Conservation (phyloP, 345 rosid species). For the Trapa incisa region DNA sequence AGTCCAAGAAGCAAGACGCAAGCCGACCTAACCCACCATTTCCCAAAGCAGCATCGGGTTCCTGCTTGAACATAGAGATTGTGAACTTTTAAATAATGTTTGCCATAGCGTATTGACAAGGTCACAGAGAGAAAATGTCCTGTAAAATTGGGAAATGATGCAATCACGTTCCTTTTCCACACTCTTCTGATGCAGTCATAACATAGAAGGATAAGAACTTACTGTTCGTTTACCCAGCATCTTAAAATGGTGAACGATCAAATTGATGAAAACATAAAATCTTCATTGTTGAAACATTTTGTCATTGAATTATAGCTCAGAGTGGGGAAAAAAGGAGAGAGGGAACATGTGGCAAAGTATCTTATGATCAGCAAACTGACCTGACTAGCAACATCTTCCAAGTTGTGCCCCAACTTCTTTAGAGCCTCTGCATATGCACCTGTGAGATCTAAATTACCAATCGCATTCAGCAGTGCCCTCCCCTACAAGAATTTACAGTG, state of each 20-base stretch:
- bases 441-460: constrained; percentile 44
- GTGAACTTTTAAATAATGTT: not conserved
- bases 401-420: constrained; percentile 26
- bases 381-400: constrained; percentile 36
- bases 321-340: too few relatives aligned
- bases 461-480: constrained; percentile 48
- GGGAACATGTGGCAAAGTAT: not conserved
- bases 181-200: not conserved
- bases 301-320: not conserved
- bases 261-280: too few relatives aligned
- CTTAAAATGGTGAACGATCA: not conserved
- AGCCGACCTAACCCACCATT: constrained; percentile 39
- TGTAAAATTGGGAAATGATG: not conserved
- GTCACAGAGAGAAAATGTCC: not conserved
- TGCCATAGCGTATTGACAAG: not conserved
- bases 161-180: not conserved
- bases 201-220: not conserved
- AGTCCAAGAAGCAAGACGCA: constrained; percentile 43
- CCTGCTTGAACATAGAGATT: constrained; percentile 12
- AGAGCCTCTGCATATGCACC: constrained; percentile 52
- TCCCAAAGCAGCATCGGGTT: constrained; percentile 45
- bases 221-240: not conserved
- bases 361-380: constrained; percentile 8
- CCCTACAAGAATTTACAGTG: constrained; percentile 26
- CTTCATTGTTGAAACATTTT: not conserved